These are phyloP conservation scores for Taiwanofungus camphoratus DNA, from an alignment of 1,284 basidiomycete genomes.

Conservation along the genomic window DNA sequence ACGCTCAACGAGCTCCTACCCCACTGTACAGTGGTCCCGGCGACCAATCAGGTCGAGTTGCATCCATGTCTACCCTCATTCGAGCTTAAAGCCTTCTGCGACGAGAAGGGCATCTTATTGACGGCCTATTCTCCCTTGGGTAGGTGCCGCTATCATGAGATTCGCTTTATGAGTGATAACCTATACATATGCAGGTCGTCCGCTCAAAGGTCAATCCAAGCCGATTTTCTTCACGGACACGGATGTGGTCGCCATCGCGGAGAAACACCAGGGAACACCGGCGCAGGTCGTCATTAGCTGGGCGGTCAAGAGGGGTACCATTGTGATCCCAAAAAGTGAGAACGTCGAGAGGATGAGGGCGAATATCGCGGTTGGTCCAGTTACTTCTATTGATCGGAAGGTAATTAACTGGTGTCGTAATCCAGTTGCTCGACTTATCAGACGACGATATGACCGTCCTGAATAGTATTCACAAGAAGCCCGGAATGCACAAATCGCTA, in stretches of 20 bases:
- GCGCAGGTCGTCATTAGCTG: conserved; percentile 52
- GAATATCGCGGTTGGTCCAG: conserved; percentile 37
- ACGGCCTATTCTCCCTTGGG: conserved; percentile 70
- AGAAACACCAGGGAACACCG: conserved; percentile 37
- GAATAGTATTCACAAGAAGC: conserved; percentile 35
- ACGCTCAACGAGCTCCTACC: conserved; percentile 37
- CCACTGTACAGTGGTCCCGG: conserved; percentile 44
- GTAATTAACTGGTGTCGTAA: conserved; percentile 1
- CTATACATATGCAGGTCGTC: conserved; percentile 12
- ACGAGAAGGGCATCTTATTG: conserved; percentile 52
- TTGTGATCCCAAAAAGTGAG: conserved; percentile 46
- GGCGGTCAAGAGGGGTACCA: conserved; percentile 38
- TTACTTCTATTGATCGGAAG: background rate
- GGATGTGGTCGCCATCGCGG: conserved; percentile 39
- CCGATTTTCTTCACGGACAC: conserved; percentile 23
- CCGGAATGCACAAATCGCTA: conserved; percentile 43
- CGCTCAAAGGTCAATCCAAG: conserved; percentile 16
- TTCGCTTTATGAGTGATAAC: background rate
- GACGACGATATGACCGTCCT: conserved; percentile 35
- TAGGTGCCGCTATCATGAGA: conserved; percentile 44
- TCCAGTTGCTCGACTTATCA: conserved; percentile 33
- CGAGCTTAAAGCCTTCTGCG: conserved; percentile 51
- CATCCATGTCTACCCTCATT: conserved; percentile 54
- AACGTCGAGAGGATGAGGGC: conserved; percentile 39
- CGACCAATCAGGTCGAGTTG: conserved; percentile 59